Percentiles rank a stretch among this genome's conserved stretches.
phyloP scores from a whole-genome alignment of 2,329 filamentous ascomycete species.

The Alternaria sp. region DNA sequence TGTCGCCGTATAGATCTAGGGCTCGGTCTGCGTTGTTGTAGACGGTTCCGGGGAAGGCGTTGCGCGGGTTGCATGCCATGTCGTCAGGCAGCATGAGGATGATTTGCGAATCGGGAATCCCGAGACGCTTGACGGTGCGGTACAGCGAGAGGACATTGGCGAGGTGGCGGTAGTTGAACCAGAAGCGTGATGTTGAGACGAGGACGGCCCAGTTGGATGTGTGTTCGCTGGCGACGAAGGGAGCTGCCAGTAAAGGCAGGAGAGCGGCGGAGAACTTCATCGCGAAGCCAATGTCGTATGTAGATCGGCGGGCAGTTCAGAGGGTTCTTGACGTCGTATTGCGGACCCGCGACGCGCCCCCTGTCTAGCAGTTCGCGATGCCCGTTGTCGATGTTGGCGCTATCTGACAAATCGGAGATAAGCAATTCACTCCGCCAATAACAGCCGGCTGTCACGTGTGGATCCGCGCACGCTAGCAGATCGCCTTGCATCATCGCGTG shows the following conservation, averaged over 20 bases:
- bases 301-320: not conserved
- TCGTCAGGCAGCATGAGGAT: conserved; percentile 99
- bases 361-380: conserved; percentile 19
- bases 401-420: conserved; percentile 42
- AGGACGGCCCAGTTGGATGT: conserved; percentile 99
- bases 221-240: conserved; percentile 70
- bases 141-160: conserved; percentile 98
- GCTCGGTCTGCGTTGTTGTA: conserved; percentile 98
- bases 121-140: conserved; percentile 95
- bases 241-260: conserved; percentile 37
- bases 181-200: conserved; percentile 98
- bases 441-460: conserved; percentile 20
- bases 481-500: conserved; percentile 28
- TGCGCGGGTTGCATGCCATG: conserved; percentile 99
- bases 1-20: conserved; percentile 95
- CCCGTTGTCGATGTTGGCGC: conserved; percentile 28
- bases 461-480: conserved; percentile 2
- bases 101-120: conserved; percentile 97
- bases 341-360: conserved; percentile 9
- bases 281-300: not conserved
- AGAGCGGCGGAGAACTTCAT: conserved; percentile 39
- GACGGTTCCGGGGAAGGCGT: conserved; percentile 95
- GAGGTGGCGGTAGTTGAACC: conserved; percentile 99
- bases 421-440: conserved; percentile 12
- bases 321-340: not conserved